Base-by-base conservation (phyloP, 73 alveolate genomes). In the Blepharisma stoltei region DNA sequence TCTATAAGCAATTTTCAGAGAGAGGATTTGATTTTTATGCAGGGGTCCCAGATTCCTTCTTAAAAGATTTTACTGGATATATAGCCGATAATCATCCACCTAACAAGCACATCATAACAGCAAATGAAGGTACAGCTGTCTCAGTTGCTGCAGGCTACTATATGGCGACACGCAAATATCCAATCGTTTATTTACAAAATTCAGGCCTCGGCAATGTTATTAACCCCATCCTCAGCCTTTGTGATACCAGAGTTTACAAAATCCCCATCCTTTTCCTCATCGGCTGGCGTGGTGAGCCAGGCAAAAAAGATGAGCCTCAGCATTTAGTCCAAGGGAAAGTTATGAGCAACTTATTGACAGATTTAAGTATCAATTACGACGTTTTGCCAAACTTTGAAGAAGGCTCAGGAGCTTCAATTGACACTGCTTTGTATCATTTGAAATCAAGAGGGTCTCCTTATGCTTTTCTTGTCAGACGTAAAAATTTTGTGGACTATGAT, bases 231-330 rank as follows among this genome's bases (percentile, higher is more conserved):
- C 80, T 91, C 45, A 84, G 95, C 47, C 71, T 90, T 44, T 85
- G 92, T 8, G 91, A 90, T 86, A 86, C 88, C 20, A 80, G 90
- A 87, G 98, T 94, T 5, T 94, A 94, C 71, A 95, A 93, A 18
- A 92, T 92, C 43, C 98, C 98, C 0, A 90, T 88, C 76, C 67
- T 94, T 71, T 92, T 78, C 47, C 77, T 94, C 49, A 90, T 93
- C 32, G 98, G 97, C 49, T 93, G 98, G 98, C 89, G 98, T 66
- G 98, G 98, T 14, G 98, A 93, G 78, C 98, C 98, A 14, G 95
- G 92, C 66, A 89, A 87, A 54, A 93, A 93, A 76, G 98, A 93
- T 67, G 98, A 93, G 77, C 98, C 98, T 68, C 94, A 93, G 77
- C 98, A 93, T 82, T 77, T 87, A 53, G 91, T 89, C 55, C 94